Conservation (phyloP, 768 basidiomycete genomes). For the Russula sp. region DNA sequence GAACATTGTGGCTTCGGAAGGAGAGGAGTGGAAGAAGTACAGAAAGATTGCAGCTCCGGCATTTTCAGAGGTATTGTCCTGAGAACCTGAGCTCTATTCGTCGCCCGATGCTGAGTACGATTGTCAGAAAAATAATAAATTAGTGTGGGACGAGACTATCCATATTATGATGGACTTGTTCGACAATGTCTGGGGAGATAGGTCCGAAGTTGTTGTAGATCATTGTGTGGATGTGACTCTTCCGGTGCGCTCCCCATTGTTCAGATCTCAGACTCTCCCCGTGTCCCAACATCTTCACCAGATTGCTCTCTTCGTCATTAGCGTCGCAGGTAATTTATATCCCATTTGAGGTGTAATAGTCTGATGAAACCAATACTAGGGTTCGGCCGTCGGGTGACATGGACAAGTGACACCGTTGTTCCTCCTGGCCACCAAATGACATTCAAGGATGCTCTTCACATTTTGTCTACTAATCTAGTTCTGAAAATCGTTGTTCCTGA, state of each 20-base stretch:
- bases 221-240: slow-evolving; percentile 53
- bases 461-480: no score
- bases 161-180: slow-evolving; percentile 36
- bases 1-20: slow-evolving; percentile 63
- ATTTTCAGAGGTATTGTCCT: slow-evolving; percentile 51
- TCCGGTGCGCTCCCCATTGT: slow-evolving; percentile 40
- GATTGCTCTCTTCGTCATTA: slow-evolving; percentile 56
- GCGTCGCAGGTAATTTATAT: slow-evolving; percentile 42
- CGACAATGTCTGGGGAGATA: slow-evolving; percentile 47
- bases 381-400: no score
- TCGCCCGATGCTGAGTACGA: background rate
- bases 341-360: background rate
- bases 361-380: slow-evolving; percentile 6
- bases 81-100: no score
- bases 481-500: no score
- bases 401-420: no score
- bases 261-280: background rate
- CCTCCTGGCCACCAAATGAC: no score
- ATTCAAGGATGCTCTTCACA: no score
- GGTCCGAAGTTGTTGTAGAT: slow-evolving; percentile 42
- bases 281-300: slow-evolving; percentile 28
- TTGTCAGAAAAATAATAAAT: slow-evolving; percentile 38
- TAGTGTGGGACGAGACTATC: slow-evolving; percentile 43
- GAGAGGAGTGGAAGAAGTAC: slow-evolving; percentile 63
- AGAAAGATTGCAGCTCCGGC: slow-evolving; percentile 60